phyloP scores from a whole-genome alignment of 768 basidiomycete genomes.

The Pulveroboletus sp. region DNA sequence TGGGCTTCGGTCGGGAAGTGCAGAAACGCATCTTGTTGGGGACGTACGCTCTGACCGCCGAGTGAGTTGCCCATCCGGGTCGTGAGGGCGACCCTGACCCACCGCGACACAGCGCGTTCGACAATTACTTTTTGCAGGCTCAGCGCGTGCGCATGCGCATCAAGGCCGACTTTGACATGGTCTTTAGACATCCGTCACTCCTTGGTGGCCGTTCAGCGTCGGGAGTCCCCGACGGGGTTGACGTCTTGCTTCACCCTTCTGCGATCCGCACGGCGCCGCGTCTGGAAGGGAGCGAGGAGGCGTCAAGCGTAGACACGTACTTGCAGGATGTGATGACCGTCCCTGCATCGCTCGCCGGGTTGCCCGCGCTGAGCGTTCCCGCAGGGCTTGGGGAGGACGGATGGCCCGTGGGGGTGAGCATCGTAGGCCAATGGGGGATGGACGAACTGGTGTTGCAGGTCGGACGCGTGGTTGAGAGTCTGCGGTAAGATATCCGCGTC shows the following conservation, averaged over 20 bases:
- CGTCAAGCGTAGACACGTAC: conserved; percentile 53
- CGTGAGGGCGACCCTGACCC: neutral
- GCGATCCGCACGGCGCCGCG: conserved; percentile 81
- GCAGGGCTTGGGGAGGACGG: conserved; percentile 44
- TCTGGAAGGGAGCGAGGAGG: conserved; percentile 29
- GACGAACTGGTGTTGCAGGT: conserved; percentile 58
- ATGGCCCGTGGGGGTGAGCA: conserved; percentile 82
- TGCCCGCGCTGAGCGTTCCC: conserved; percentile 81
- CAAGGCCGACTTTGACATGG: conserved; percentile 64
- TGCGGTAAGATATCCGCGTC: too few species aligned
- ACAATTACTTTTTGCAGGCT: conserved; percentile 95
- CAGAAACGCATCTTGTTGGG: conserved; percentile 84
- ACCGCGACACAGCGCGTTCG: conserved; percentile 66
- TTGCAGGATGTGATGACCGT: conserved; percentile 91
- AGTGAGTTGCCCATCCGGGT: too few species aligned
- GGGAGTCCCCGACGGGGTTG: conserved; percentile 52
- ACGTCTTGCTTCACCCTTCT: conserved; percentile 83
- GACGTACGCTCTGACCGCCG: conserved; percentile 86
- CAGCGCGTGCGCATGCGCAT: conserved; percentile 73
- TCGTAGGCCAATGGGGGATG: conserved; percentile 86
- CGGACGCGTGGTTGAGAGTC: conserved; percentile 43
- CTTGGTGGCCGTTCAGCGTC: conserved; percentile 14
- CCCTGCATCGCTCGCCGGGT: conserved; percentile 84
- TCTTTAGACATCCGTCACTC: conserved; percentile 53
- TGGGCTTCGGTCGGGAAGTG: conserved; percentile 80